A percentile compares a stretch with the other conserved stretches of the same genome.
Evolutionary conservation across 108 stramenopile species (phyloP).

Genomic region (Aurantiochytrium sp.): DNA sequence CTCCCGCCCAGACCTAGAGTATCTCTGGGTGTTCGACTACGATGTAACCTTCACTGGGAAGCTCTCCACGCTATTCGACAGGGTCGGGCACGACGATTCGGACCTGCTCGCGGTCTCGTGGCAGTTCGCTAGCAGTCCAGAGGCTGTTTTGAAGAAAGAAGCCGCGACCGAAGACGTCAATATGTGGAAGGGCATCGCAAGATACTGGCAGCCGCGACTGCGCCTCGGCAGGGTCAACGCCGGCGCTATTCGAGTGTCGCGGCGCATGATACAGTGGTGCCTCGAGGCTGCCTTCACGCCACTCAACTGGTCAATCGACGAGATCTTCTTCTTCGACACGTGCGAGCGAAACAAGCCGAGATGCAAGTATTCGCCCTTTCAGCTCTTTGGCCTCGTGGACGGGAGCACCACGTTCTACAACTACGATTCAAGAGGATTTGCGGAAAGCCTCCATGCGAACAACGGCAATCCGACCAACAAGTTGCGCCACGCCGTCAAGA

Average conservation of each 20-base stretch:
- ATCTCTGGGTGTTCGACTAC: background rate
- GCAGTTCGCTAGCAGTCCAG: background rate
- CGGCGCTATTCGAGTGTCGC: background rate
- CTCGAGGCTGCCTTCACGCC: background rate
- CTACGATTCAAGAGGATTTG: background rate
- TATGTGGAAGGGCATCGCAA: background rate
- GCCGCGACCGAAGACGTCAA: background rate
- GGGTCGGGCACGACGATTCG: background rate
- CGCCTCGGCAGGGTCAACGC: background rate
- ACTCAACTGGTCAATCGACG: background rate
- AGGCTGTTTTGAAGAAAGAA: background rate
- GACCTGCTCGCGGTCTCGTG: background rate
- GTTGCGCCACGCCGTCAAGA: background rate
- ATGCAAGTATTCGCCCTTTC: background rate
- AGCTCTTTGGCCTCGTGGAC: background rate
- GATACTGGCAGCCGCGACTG: background rate
- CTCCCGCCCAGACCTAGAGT: background rate
- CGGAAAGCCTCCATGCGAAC: background rate
- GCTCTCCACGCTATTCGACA: background rate
- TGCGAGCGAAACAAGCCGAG: background rate
- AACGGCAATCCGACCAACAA: background rate
- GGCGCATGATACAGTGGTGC: background rate
- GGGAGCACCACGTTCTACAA: background rate
- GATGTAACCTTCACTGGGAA: background rate
- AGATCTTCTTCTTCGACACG: background rate